Percentiles rank a stretch among this genome's conserved stretches.
Conservation (phyloP, 148 eudicot genomes). For the Polygonum maritimum region DNA sequence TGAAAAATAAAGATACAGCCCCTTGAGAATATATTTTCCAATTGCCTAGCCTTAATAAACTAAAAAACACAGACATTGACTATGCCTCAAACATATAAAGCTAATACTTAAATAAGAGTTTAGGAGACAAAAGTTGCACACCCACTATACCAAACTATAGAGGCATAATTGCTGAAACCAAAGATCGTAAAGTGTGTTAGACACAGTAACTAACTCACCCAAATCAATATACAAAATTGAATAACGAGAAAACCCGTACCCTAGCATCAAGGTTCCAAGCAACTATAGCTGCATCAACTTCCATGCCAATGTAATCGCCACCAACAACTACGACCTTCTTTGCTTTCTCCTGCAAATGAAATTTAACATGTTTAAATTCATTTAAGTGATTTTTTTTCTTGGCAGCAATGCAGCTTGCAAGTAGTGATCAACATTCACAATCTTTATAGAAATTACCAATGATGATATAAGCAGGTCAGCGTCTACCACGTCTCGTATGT, state of each 20-base stretch:
- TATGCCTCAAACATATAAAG: neutral
- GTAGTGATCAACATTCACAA: neutral
- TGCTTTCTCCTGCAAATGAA: constrained; percentile 54
- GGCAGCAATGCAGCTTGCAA: neutral
- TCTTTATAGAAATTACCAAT: constrained; percentile 39
- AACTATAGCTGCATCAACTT: constrained; percentile 92
- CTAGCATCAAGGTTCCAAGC: constrained; percentile 96
- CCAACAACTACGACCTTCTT: constrained; percentile 83
- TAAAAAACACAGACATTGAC: neutral
- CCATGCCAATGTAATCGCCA: constrained; percentile 99
- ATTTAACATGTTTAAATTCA: constrained; percentile 4
- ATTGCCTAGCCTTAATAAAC: neutral
- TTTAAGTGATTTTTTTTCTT: neutral
- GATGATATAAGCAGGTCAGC: constrained; percentile 78
- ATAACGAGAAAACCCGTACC: constrained; percentile 28
- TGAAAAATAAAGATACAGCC: neutral
- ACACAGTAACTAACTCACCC: neutral
- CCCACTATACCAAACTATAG: neutral
- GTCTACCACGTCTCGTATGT: constrained; percentile 91
- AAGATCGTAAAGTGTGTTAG: neutral
- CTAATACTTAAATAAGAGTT: neutral
- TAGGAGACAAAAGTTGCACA: neutral
- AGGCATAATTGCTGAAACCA: neutral
- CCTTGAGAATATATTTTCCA: neutral
- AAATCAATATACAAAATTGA: neutral